Base-by-base conservation (phyloP, 345 rosid species). In the Lepidium didymum region DNA sequence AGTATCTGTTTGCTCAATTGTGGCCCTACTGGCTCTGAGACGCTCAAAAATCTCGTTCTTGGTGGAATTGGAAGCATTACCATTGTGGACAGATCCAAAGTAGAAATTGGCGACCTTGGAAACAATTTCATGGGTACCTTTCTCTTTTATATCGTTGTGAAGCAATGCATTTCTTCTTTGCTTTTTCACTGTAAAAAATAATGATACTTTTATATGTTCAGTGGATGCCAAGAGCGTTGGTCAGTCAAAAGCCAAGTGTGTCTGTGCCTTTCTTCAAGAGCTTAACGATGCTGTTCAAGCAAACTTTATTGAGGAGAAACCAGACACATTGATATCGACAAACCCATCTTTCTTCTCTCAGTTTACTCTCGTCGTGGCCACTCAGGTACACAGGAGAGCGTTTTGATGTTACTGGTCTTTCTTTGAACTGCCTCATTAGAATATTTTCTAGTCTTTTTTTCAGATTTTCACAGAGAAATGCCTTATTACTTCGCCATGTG, bases 31-130 rank as follows among this genome's bases (percentile, higher is more conserved):
- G 96, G 99, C 67, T 88, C 99, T 0, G 99, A 94, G 69, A 81
- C 97, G 3, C 77, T 94, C 25, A 94, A 94, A 51, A 94, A 91
- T 75, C 90, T 94, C 68, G 97, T 94, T 37, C 97, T 94, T 29
- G 97, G 99, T 56, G 97, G 99, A 53, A 82, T 94, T 66, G 99
- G 99, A 55, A 88, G 92, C 49, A 87, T 94, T 67, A 88, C 97
- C 27, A 75, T 94, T 44, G 87, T 94, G 11, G 99, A 94, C 72
- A 97, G 97, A 64, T 88, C 97, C 11, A 84, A 77, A 77, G 95
- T 94, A 46, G 87, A 83, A 76, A 64, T 69, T 23, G 89, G 95
- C 44, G 99, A 88, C 82, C 95, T 91, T 70, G 99, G 99, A 55
- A 94, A 94, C 81, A 94, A 91, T 78, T 94, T 89, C 76, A 87